These are phyloP conservation scores for Trichoderma breve DNA, from an alignment of 2,329 filamentous ascomycete genomes.

Conservation along the genomic window DNA sequence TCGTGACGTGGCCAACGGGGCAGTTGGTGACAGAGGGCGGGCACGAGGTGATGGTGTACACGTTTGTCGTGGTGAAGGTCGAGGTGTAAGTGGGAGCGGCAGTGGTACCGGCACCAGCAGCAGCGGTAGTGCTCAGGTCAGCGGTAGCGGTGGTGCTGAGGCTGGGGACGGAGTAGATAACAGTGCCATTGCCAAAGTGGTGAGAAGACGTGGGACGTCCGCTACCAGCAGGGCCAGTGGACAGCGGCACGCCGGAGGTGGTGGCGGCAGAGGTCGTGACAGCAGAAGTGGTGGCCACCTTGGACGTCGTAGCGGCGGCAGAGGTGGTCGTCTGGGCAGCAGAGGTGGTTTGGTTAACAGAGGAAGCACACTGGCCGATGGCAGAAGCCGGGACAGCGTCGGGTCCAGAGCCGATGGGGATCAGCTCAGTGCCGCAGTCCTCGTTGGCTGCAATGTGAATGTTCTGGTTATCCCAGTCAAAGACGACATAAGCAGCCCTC, in stretches of 20 bases:
- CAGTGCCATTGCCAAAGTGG: constrained; percentile 7
- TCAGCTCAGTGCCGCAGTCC: constrained; percentile 39
- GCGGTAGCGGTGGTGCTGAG: background rate
- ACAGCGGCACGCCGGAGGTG: background rate
- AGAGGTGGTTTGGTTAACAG: constrained; percentile 22
- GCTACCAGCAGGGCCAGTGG: background rate
- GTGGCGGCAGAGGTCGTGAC: background rate
- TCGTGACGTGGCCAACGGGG: constrained; percentile 24
- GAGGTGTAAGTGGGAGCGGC: constrained; percentile 26
- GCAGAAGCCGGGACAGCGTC: constrained; percentile 33
- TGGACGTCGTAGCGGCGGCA: constrained; percentile 23
- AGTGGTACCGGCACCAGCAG: constrained; percentile 22
- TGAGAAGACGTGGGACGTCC: background rate
- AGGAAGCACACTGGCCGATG: constrained; percentile 30
- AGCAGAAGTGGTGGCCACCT: constrained; percentile 9
- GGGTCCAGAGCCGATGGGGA: constrained; percentile 41
- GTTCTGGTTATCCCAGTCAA: constrained; percentile 41
- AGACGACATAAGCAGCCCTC: constrained; percentile 45
- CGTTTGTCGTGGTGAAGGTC: constrained; percentile 30
- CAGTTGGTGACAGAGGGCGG: constrained; percentile 31
- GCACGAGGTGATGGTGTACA: constrained; percentile 36
- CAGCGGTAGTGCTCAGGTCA: constrained; percentile 8
- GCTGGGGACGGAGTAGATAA: background rate
- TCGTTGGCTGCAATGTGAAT: constrained; percentile 39
- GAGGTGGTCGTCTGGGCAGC: constrained; percentile 22